Conservation (phyloP, 1,139 yeast genomes). For the Taphrina pruni region DNA sequence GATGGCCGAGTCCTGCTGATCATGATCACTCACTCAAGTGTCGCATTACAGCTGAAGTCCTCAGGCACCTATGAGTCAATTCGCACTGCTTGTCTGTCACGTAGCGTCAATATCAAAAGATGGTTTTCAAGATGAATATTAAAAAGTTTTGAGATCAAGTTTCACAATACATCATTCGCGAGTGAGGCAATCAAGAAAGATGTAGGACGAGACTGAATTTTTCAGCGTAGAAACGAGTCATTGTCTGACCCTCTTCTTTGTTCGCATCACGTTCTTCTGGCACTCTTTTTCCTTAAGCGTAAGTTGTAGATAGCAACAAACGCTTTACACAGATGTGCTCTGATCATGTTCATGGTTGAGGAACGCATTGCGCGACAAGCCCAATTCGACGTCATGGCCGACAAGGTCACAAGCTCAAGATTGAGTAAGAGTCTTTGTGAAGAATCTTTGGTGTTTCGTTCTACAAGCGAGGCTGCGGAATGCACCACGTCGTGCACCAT, state of each 20-base stretch:
- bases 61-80: no score
- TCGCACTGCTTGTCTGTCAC: no score
- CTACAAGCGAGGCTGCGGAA: neutral
- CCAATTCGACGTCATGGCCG: no score
- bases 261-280: slow-evolving; percentile 16
- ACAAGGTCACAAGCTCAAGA: neutral
- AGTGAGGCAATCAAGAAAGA: neutral
- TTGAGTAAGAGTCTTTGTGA: neutral
- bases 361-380: no score
- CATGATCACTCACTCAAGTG: no score
- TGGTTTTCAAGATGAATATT: no score
- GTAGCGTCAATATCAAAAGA: no score
- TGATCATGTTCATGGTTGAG: neutral
- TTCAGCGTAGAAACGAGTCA: slow-evolving; percentile 21
- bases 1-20: no score
- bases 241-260: neutral
- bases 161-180: no score
- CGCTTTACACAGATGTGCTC: slow-evolving; percentile 38
- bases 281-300: slow-evolving; percentile 37
- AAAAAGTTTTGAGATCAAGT: no score
- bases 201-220: slow-evolving; percentile 23
- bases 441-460: neutral
- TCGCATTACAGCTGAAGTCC: no score
- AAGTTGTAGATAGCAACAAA: slow-evolving; percentile 31
- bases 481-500: neutral